Evolutionary conservation across 192 early-diverging fungal genomes (phyloP), one percentile per base, ranked within the genome.

Genomic region (Gamsiella multidivaricata): DNA sequence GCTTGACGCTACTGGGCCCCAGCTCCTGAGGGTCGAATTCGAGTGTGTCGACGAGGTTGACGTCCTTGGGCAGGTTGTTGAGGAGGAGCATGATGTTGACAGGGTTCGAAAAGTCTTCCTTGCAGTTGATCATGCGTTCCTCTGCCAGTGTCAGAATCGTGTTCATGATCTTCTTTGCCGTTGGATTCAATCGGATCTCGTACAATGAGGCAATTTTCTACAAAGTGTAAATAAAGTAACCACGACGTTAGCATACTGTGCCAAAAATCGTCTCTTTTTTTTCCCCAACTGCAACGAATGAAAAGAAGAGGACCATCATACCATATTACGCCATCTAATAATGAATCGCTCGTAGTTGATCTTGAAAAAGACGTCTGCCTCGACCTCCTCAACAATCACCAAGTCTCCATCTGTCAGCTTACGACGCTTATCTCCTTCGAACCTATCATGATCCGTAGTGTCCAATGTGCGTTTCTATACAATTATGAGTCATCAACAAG

Each of bases 341-440:
- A 87, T 89, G 39, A 86, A 89, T 36, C 85, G 82, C 10, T 91
- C 89, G 69, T 80, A 86, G 63, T 93, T 91, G 41, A 91, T 65
- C 45, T 82, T 81, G 75, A 93, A 93, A 52, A 78, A 89, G 36
- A 88, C 80, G 36, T 86, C 84, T 20, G 87, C 79, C 47, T 90
- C 89, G 20, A 87, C 78, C 46, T 81, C 82, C 26, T 82, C 67
- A 9, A 73, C 56, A 41, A 82, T 61, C 10, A 28, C 26, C 46
- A 70, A 23, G 15, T 73, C 71, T 5, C 9, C 43, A 9, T 49
- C 60, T 52, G 54, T 43, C 52, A 59, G 29, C 31, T 46, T 55
- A 33, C 37, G 62, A n/a, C 53, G 55, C 42, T 53, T 80, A 3
- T 73, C 75, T 39, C 50, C 70, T 1, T 58, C 41, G 12, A n/a